Evolutionary conservation across 164 flowering plant species (phyloP), one percentile per base, ranked within the genome.

Genomic region (Magnolia kwangsiensis): DNA sequence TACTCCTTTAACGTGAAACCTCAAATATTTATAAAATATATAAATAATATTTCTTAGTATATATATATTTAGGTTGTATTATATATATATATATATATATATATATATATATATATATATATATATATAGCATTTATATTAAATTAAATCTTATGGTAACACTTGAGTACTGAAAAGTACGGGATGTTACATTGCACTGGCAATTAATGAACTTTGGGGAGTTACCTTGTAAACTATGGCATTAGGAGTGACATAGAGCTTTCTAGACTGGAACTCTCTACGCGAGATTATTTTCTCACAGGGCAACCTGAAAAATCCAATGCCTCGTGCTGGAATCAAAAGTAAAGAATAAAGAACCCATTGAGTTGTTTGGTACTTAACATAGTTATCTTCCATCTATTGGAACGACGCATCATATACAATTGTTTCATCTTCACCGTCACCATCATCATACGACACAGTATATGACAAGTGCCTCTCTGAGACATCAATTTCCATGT

Each of bases 221-320:
- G 3, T 86, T 87, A 90, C 96, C 80, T 89, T 86, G 81, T 93
- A 93, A 6, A 91, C 92, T 49, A 93, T 90, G 74, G 94, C 77
- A 83, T 86, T 79, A 10, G 88, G 81, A 1, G 98, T 92, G 51
- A 93, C 77, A 76, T 86, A 90, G 64, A 93, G 89, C 85, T 80
- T 89, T 73, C 90, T 82, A 0, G 98, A 92, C 51, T 79, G 86
- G 50, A 91, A 83, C 50, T 91, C 95, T 64, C 81, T 83, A 8
- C 90, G 83, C 73, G 89, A 51, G 18, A 91, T 75, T 84, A 86
- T 72, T 92, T 85, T 68, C 98, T 79, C 0, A 91, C 81, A 0
- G 98, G 98, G 71, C 75, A 93, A 67, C 98, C 91, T 91, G 80
- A 93, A 79, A 59, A 93, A 63, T 6, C 98, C 98, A 71, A 89